Evolutionary conservation across 306 rosid genomes (phyloP).

Genomic region (Benincasa hispida): DNA sequence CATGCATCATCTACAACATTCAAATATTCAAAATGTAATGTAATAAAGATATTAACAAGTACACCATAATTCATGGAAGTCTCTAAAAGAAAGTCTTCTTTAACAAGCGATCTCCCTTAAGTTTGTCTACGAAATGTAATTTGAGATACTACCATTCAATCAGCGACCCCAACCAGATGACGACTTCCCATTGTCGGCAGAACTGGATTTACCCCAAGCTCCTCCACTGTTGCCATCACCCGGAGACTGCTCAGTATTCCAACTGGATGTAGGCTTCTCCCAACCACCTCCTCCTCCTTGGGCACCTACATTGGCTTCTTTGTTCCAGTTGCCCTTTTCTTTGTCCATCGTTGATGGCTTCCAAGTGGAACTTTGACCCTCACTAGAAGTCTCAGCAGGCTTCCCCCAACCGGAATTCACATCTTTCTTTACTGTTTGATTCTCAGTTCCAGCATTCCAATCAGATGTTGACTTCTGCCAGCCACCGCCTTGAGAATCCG

Average conservation of each 20-base stretch:
- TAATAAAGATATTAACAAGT: conserved; percentile 1
- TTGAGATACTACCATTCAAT: neutral
- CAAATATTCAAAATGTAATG: too few relatives aligned
- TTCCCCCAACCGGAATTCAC: conserved; percentile 7
- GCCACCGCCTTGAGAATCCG: conserved; percentile 8
- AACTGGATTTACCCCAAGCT: neutral
- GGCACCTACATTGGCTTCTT: neutral
- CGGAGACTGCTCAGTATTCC: neutral
- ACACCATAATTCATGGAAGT: neutral
- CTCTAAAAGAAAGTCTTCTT: neutral
- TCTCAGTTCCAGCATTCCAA: neutral
- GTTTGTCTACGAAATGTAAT: neutral
- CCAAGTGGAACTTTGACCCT: conserved; percentile 7
- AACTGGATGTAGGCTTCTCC: neutral
- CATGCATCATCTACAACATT: neutral
- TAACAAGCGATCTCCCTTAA: neutral
- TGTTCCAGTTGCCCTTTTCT: neutral
- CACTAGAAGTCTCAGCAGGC: conserved; percentile 15
- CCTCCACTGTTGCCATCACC: neutral
- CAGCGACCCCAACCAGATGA: neutral
- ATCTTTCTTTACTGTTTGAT: neutral
- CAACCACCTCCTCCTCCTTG: conserved; percentile 3
- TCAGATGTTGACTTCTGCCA: conserved; percentile 11
- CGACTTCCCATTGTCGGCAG: neutral
- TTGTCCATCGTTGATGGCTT: neutral